phyloP scores from a whole-genome alignment of 129 eudicot genomes.

The Apium graveolens region DNA sequence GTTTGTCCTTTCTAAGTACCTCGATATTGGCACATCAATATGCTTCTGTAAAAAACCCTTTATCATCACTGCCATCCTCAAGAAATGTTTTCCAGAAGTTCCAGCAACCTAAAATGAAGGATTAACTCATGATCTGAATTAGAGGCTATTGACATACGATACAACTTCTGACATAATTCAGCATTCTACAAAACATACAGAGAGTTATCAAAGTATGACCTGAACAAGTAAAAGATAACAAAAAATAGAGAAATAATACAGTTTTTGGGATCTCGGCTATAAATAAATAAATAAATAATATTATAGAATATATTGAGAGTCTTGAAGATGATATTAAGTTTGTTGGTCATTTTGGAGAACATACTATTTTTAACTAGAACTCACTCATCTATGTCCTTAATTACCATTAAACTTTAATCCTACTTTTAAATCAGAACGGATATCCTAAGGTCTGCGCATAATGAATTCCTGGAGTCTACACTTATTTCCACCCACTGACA shows the following conservation, averaged over 20 bases:
- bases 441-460: too few species aligned
- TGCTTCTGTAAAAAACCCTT: constrained; percentile 98
- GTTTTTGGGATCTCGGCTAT: neutral
- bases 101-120: constrained; percentile 73
- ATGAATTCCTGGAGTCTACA: too few species aligned
- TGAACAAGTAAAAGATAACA: neutral
- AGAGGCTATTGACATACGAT: neutral
- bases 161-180: neutral
- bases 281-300: too few species aligned
- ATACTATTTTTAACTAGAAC: too few species aligned
- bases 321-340: too few species aligned
- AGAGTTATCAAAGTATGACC: too few species aligned
- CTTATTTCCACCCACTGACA: too few species aligned
- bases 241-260: neutral
- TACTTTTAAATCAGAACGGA: too few species aligned
- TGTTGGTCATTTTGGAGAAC: too few species aligned
- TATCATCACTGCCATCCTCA: constrained; percentile 99
- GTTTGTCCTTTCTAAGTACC: constrained; percentile 92
- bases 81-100: constrained; percentile 95
- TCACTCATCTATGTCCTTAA: too few species aligned
- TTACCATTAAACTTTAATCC: too few species aligned
- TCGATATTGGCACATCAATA: constrained; percentile 96
- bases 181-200: neutral
- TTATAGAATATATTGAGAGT: too few species aligned
- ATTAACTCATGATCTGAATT: neutral